phyloP scores from a whole-genome alignment of 805 yeast genomes.

The Ogataea ramenticola region DNA sequence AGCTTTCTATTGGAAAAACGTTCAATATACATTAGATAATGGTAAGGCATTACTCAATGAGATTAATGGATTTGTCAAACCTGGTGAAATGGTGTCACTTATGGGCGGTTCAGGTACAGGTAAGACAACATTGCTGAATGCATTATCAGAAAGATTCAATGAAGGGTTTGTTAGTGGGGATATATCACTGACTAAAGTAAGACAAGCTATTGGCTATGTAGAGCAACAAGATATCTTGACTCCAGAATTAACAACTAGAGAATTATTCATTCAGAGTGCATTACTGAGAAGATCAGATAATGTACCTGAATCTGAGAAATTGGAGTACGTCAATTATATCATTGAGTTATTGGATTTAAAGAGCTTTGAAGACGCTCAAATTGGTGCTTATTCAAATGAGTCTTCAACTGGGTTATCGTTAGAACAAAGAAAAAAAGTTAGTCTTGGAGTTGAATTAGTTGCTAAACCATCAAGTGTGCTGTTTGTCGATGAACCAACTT shows the following conservation, averaged over 20 bases:
- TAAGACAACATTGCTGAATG: conserved; percentile 42
- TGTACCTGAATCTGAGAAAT: conserved; percentile 30
- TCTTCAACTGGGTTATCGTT: conserved; percentile 35
- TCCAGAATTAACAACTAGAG: conserved; percentile 39
- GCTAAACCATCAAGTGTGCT: conserved; percentile 41
- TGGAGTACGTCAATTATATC: conserved; percentile 36
- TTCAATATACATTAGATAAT: conserved; percentile 17
- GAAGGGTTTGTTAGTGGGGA: conserved; percentile 32
- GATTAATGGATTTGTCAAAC: conserved; percentile 23
- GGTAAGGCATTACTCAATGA: conserved; percentile 17
- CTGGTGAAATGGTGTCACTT: conserved; percentile 36
- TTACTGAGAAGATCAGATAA: conserved; percentile 29
- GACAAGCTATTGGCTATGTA: conserved; percentile 41
- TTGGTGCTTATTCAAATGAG: conserved; percentile 15
- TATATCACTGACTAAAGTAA: conserved; percentile 28
- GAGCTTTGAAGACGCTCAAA: conserved; percentile 38
- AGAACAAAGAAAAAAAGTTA: conserved; percentile 35
- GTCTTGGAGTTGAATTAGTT: conserved; percentile 40
- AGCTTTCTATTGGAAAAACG: conserved; percentile 12
- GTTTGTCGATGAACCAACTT: conserved; percentile 47
- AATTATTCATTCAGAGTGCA: conserved; percentile 31
- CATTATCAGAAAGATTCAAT: conserved; percentile 32
- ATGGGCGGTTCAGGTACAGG: conserved; percentile 47
- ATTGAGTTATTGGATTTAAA: conserved; percentile 36
- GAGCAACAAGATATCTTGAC: conserved; percentile 47